These are phyloP conservation scores for Staphylotrichum longicolle DNA, from an alignment of 495 filamentous ascomycete species.

Conservation along the genomic window DNA sequence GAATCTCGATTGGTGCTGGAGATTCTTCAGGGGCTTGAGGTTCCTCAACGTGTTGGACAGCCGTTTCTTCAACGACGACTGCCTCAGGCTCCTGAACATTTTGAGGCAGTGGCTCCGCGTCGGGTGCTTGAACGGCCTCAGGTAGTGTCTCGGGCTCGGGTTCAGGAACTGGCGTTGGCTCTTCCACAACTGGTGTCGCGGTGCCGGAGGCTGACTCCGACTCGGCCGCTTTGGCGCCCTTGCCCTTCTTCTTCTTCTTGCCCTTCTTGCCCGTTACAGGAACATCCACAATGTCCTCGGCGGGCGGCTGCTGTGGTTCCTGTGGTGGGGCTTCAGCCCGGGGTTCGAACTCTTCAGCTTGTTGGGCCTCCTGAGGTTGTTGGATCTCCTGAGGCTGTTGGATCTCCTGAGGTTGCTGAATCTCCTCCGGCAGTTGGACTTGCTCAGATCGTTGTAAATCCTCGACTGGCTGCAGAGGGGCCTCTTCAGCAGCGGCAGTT, in stretches of 20 bases:
- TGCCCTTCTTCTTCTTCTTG: conserved; percentile 21
- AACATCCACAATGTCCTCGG: not conserved
- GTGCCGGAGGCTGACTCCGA: not conserved
- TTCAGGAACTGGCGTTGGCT: not conserved
- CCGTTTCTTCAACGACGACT: not conserved
- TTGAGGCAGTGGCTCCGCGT: not conserved
- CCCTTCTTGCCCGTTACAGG: not conserved
- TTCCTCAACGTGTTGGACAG: not conserved
- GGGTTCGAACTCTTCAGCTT: too few relatives aligned
- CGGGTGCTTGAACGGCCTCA: not conserved
- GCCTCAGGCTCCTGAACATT: not conserved
- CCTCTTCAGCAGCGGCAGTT: not conserved
- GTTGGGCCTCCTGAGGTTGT: not conserved
- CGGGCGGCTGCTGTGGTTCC: not conserved
- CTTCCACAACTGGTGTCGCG: too few relatives aligned
- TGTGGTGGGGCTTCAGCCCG: not conserved
- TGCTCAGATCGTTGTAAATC: not conserved
- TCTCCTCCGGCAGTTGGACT: not conserved
- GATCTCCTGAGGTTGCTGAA: not conserved
- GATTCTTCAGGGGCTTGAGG: not conserved
- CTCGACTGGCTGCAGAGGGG: not conserved
- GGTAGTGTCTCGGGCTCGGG: not conserved
- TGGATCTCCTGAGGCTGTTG: not conserved
- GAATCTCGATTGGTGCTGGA: not conserved
- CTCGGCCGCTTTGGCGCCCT: not conserved